These are phyloP conservation scores for Xenosphaeropsis pyriputrescens DNA, from an alignment of 2,329 filamentous ascomycete genomes.

Conservation along the genomic window DNA sequence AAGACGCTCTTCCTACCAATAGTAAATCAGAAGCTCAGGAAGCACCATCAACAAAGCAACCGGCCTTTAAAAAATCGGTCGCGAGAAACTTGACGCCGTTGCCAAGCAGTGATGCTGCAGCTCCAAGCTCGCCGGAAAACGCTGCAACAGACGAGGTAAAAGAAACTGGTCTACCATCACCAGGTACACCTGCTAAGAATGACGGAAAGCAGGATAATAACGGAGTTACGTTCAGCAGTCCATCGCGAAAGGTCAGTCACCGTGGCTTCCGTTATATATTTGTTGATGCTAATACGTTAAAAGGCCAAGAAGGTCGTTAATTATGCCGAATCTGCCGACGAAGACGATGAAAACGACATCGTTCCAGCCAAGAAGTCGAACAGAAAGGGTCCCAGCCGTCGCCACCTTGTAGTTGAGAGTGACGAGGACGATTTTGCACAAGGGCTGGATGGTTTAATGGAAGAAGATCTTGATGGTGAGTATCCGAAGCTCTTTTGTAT, in stretches of 20 bases:
- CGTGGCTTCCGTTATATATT: background rate
- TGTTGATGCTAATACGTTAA: conserved; percentile 1
- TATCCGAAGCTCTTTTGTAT: conserved; percentile 3
- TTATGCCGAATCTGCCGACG: conserved; percentile 77
- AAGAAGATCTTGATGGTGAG: conserved; percentile 41
- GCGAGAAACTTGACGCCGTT: conserved; percentile 47
- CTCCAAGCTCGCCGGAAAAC: conserved; percentile 57
- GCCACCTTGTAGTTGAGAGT: conserved; percentile 46
- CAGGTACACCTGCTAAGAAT: conserved; percentile 26
- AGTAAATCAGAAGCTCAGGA: conserved; percentile 14
- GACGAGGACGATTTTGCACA: conserved; percentile 55
- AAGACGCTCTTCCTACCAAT: conserved; percentile 14
- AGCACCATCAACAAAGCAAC: conserved; percentile 24
- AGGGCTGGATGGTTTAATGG: conserved; percentile 40
- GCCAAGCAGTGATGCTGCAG: conserved; percentile 64
- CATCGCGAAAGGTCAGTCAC: conserved; percentile 56
- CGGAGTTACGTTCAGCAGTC: conserved; percentile 44
- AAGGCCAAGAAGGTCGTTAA: conserved; percentile 52
- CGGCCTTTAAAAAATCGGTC: conserved; percentile 15
- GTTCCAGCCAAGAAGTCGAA: conserved; percentile 22
- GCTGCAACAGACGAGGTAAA: conserved; percentile 33
- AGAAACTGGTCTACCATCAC: conserved; percentile 27
- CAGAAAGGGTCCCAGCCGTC: conserved; percentile 28
- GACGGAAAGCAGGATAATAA: conserved; percentile 24
- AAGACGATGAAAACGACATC: conserved; percentile 53